Percentiles rank a stretch among this genome's conserved stretches.
Conservation (phyloP, 2,329 filamentous ascomycete species). For the Hymenoscyphus linearis region DNA sequence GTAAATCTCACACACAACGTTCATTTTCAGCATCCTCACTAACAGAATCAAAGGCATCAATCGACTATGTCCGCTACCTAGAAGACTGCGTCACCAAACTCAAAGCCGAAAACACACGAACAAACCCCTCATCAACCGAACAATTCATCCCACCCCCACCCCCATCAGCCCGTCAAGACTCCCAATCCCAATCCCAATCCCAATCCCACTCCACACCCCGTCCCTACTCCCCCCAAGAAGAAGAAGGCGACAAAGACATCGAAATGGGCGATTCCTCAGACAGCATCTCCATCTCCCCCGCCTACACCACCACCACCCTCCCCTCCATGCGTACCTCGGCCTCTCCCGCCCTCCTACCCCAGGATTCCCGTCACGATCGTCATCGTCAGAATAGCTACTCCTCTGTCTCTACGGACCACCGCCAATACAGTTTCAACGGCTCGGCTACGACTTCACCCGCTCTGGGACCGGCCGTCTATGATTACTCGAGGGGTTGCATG, state of each 20-base stretch:
- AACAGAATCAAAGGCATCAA: constrained; percentile 65
- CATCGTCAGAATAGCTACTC: constrained; percentile 50
- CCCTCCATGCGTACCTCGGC: constrained; percentile 39
- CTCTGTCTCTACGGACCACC: constrained; percentile 41
- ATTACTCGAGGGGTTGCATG: constrained; percentile 37
- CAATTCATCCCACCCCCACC: constrained; percentile 22
- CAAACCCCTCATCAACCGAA: constrained; percentile 19
- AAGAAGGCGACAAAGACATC: constrained; percentile 45
- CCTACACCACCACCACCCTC: constrained; percentile 32
- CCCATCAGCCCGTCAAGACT: constrained; percentile 19
- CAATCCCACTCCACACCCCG: constrained; percentile 37
- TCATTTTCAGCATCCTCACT: neutral
- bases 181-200: constrained; percentile 32
- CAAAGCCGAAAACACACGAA: constrained; percentile 47
- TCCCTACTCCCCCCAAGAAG: constrained; percentile 40
- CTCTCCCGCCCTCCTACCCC: constrained; percentile 46
- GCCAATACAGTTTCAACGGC: constrained; percentile 45
- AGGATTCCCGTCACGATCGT: constrained; percentile 39
- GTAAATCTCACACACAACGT: constrained; percentile 42
- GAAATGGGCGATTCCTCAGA: constrained; percentile 54
- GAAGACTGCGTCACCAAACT: constrained; percentile 81
- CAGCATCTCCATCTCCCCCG: constrained; percentile 46
- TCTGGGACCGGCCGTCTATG: constrained; percentile 47
- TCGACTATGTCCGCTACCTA: constrained; percentile 92
- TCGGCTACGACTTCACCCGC: constrained; percentile 51